Conservation (phyloP, 306 rosid species). For the Lagenaria siceraria region DNA sequence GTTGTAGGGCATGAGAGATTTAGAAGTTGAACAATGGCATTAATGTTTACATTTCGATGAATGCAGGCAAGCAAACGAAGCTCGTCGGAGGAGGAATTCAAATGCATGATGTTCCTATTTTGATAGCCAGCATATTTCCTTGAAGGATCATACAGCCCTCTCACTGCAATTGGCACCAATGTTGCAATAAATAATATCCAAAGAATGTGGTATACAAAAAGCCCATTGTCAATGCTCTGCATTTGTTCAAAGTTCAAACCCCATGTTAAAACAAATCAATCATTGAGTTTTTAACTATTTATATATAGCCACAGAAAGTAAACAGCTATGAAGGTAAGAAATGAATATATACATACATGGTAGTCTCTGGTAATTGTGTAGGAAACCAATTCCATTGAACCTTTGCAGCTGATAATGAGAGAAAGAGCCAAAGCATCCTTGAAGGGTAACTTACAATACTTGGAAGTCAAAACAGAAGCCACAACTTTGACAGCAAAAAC, state of each 20-base stretch:
- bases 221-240: constrained; percentile 15
- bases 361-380: constrained; percentile 15
- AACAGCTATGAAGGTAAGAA: too few species aligned
- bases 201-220: neutral
- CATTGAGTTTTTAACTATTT: too few species aligned
- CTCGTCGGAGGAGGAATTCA: constrained; percentile 16
- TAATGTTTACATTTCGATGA: constrained; percentile 22
- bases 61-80: constrained; percentile 31
- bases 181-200: constrained; percentile 12
- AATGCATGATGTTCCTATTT: constrained; percentile 24
- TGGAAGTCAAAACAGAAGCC: constrained; percentile 17
- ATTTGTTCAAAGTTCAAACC: neutral
- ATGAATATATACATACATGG: neutral
- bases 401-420: constrained; percentile 41
- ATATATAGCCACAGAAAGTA: too few species aligned
- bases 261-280: too few species aligned
- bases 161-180: constrained; percentile 23
- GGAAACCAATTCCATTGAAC: constrained; percentile 35
- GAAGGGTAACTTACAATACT: constrained; percentile 23
- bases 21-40: constrained; percentile 20
- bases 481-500: constrained; percentile 18
- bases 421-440: constrained; percentile 29
- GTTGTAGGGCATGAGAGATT: constrained; percentile 28
- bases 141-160: constrained; percentile 35
- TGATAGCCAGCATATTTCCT: constrained; percentile 41